Base-by-base conservation (phyloP, 2,329 filamentous ascomycete species). In the Huntiella decipiens region DNA sequence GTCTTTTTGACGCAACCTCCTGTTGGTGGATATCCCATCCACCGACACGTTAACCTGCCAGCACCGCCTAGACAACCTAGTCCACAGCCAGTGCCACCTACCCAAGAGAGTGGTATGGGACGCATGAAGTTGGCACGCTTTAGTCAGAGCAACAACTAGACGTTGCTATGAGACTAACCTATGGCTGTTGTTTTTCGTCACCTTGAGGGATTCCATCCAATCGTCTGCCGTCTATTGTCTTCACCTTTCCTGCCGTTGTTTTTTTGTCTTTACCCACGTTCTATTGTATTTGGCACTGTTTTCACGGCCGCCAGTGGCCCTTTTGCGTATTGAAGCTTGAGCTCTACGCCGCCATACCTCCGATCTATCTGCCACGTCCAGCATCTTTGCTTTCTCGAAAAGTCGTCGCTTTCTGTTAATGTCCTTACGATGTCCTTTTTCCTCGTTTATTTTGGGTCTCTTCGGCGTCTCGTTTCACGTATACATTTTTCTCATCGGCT, bases 91-190 rank as follows among this genome's bases (percentile, higher is more conserved):
- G 15, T 5, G 37, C 5, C 38, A 31, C 32, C 46, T 8, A 57
- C 57, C 54, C 58, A 57, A 56, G 52, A 53, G 55, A 43, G 40
- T 43, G 40, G 40, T 7, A 43, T 43, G 40, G 40, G 40, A 17
- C 52, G 55, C 56, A 55, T 44, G 35, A 43, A 43, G 22, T 19
- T 43, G 1, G 40, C 40, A 5, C 13, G 40, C 8, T 43, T 43
- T 19, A 43, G 40, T 12, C 28, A 43, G 11, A n/a, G 15, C 10
- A 36, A 36, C 34, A 28, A 10, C 7, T 28, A 10, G 8, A 28
- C 8, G 7, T 28, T 28, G 8, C 22, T 10, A 28, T 10, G 22
- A 10, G 22, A 10, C 22, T 28, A 28, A 10, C 22, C 4, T 7
- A 28, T 5, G 8, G 22, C 8, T 10, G 22, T 28, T 10, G 22